Conservation (phyloP, 305 asterid genomes). For the Ilex paraguariensis region DNA sequence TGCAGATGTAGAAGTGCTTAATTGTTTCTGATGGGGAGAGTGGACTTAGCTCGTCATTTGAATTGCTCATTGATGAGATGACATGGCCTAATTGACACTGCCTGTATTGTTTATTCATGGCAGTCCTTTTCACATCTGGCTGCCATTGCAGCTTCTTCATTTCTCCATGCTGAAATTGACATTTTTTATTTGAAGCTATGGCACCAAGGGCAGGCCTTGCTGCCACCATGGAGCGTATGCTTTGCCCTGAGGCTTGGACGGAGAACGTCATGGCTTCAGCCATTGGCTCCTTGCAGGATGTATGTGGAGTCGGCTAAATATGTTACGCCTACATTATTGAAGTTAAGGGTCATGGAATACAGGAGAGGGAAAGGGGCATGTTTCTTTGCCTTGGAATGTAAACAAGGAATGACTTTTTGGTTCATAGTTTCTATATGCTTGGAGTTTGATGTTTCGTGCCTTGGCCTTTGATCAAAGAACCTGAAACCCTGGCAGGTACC, state of each 20-base stretch:
- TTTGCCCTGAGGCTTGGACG: slow-evolving; percentile 11
- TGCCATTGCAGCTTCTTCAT: slow-evolving; percentile 10
- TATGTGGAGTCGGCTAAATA: no score
- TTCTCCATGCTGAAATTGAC: slow-evolving; percentile 10
- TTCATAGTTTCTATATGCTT: no score
- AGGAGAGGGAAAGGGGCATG: no score
- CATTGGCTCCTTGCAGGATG: slow-evolving; percentile 6
- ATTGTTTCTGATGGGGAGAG: slow-evolving; percentile 40
- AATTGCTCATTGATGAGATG: slow-evolving; percentile 18
- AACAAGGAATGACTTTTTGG: no score
- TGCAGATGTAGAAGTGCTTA: slow-evolving; percentile 43
- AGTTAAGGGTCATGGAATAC: no score
- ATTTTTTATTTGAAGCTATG: slow-evolving; percentile 4
- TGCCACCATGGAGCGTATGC: slow-evolving; percentile 5
- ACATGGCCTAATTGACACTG: slow-evolving; percentile 2
- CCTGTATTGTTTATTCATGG: slow-evolving; percentile 15
- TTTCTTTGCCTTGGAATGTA: no score
- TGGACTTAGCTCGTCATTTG: slow-evolving; percentile 14
- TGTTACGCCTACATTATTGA: no score
- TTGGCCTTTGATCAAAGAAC: no score
- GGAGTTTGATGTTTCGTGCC: no score
- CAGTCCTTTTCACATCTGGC: slow-evolving; percentile 7
- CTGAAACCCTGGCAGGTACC: no score
- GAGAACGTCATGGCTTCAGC: slow-evolving; percentile 21
- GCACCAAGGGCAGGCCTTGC: slow-evolving; percentile 5